Percentiles rank a stretch among this genome's conserved stretches.
Evolutionary conservation across 2,329 filamentous ascomycete genomes (phyloP).

Genomic region (Ophiostoma sp.): DNA sequence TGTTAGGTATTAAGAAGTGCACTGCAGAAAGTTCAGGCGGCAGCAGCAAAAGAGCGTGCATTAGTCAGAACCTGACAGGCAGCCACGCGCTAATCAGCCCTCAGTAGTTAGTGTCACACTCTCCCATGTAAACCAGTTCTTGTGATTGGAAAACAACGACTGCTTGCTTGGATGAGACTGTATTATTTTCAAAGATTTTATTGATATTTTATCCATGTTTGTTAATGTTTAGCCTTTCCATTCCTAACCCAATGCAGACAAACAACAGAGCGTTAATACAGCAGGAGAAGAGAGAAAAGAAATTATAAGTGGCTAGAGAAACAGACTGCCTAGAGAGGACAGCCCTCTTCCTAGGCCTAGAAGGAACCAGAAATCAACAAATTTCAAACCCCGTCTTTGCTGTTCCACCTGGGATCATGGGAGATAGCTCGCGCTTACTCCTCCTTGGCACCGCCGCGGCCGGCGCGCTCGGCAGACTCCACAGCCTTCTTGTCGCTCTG

Average conservation of each 20-base stretch:
- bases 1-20: background rate
- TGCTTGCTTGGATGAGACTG: too few species aligned
- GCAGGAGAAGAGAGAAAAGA: background rate
- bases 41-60: background rate
- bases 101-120: too few species aligned
- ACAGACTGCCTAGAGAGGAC: too few species aligned
- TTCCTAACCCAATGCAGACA: background rate
- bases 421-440: constrained; percentile 45
- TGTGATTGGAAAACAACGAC: too few species aligned
- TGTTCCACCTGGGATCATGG: too few species aligned
- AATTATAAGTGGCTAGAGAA: background rate
- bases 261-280: background rate
- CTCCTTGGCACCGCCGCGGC: constrained; percentile 65
- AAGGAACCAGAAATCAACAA: too few species aligned
- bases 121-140: too few species aligned
- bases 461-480: constrained; percentile 70
- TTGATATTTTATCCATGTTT: background rate
- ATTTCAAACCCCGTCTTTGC: too few species aligned
- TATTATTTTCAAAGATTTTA: background rate
- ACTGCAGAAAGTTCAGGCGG: background rate
- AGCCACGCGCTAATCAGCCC: background rate
- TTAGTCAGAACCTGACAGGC: background rate
- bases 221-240: background rate
- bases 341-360: too few species aligned
- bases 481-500: constrained; percentile 92